These are phyloP conservation scores for Helminthosporium solani DNA, from an alignment of 2,329 filamentous ascomycete genomes.

Conservation along the genomic window DNA sequence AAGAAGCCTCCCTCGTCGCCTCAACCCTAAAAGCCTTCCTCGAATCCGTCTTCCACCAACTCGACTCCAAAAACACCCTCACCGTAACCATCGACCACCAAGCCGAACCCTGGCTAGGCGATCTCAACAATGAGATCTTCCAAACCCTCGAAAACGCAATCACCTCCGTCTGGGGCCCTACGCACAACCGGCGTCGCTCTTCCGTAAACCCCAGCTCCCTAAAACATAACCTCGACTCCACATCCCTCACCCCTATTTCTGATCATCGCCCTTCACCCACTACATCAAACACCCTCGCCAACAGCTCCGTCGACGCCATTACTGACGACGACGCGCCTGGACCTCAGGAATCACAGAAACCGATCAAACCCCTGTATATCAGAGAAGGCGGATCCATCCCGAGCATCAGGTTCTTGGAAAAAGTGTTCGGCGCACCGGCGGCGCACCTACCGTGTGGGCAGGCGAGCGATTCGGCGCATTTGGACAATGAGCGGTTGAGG, in stretches of 20 bases:
- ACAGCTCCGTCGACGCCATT: slow-evolving; percentile 34
- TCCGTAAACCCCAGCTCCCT: slow-evolving; percentile 3
- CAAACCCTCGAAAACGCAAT: slow-evolving; percentile 83
- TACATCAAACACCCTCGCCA: slow-evolving; percentile 55
- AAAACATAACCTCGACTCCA: slow-evolving; percentile 8
- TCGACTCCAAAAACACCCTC: slow-evolving; percentile 79
- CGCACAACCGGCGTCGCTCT: slow-evolving; percentile 32
- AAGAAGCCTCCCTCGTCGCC: slow-evolving; percentile 79
- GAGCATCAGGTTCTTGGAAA: slow-evolving; percentile 89
- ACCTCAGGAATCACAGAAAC: neutral
- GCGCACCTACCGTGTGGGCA: slow-evolving; percentile 93
- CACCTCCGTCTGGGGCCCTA: slow-evolving; percentile 76
- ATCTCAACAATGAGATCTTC: slow-evolving; percentile 88
- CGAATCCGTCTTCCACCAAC: slow-evolving; percentile 66
- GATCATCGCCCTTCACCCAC: slow-evolving; percentile 42
- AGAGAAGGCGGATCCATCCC: slow-evolving; percentile 95
- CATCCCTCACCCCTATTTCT: slow-evolving; percentile 1
- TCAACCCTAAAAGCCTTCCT: slow-evolving; percentile 67
- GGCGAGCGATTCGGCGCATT: slow-evolving; percentile 87
- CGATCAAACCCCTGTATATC: slow-evolving; percentile 78
- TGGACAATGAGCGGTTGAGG: slow-evolving; percentile 92
- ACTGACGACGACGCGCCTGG: neutral
- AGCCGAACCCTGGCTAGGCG: slow-evolving; percentile 94
- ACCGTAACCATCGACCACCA: slow-evolving; percentile 85
- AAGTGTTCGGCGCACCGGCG: slow-evolving; percentile 86